Evolutionary conservation across 139 green algal genomes (phyloP), one percentile per base, ranked within the genome.

Genomic region (Mesotaenium endlicherianum): DNA sequence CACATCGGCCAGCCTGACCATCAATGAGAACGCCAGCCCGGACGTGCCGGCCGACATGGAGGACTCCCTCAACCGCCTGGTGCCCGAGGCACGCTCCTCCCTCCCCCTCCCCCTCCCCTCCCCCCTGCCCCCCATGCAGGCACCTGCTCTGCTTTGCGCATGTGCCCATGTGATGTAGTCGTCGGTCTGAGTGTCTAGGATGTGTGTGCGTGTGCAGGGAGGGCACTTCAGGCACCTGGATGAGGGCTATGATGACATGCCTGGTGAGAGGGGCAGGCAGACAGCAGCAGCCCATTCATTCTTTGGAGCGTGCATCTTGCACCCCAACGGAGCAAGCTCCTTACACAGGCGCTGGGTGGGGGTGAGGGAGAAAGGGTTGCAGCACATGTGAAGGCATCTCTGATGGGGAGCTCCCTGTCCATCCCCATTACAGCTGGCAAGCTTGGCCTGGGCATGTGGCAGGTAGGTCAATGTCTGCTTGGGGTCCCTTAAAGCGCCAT

Each of bases 341-440:
- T 16, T 30, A 59, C 49, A 59, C 14, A 59, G 14, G 16, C 16
- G 49, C 14, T 59, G 49, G 49, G 49, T 59, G 14, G 14, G 49
- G 14, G 49, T 59, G 49, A 30, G 14, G 49, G 49, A 59, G n/a
- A n/a, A n/a, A n/a, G n/a, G 26, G 26, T 6, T 78, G 30, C 77
- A 88, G 89, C 68, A 31, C 89, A 92, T 70, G 87, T 92, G 40
- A 92, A 92, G 86, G 64, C 71, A 0, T 87, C 82, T 0, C 53
- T 92, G 3, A 84, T 92, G 67, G 89, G 89, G 0, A 47, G 43
- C 5, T 82, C 67, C 0, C 36, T 90, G 36, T 88, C 74, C 41
- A 76, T 92, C 17, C 89, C 89, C 34, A 81, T 90, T 60, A 42
- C 26, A n/a, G n/a, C 76, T 36, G 89, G 77, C 76, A 60, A 80